Evolutionary conservation across 2,329 filamentous ascomycete species (phyloP), one percentile per base, ranked within the genome.

Genomic region (Arthrobotrys sphaeroides): DNA sequence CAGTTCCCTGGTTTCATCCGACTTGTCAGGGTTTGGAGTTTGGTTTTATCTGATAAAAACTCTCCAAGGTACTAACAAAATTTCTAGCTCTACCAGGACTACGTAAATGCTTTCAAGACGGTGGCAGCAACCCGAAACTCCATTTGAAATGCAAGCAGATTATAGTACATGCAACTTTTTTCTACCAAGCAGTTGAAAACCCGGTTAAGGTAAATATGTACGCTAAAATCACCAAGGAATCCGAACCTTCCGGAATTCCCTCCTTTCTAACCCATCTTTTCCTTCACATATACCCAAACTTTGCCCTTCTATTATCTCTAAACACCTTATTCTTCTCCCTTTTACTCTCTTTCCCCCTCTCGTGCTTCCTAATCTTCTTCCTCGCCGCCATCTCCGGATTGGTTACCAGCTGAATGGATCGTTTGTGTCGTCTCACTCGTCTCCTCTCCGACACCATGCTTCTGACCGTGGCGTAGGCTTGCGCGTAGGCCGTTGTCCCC

Each of bases 351-450:
- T 90, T 93, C 85, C 95, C 95, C 85, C 90, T 89, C 81, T 95
- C 92, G 77, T 91, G 87, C 85, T 90, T 93, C 85, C 90, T 91
- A 81, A 88, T 89, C 88, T 97, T 97, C 79, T 91, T 89, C 80
- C 87, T 85, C 26, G 90, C 92, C 79, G 89, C 89, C 81, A 86
- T 90, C 83, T 95, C 94, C 0, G 95, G 95, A 80, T 91, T 88
- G 57, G 87, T 87, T 22, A 99, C 89, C 9, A 77, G 92, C 81
- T 96, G 94, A 78, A 98, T 92, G 83, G 92, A 92, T 80, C 95
- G 88, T 87, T 99, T 99, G 77, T 87, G 88, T 64, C 90, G 88
- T 78, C 96, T 85, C 80, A 89, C 88, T 81, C 92, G 88, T 78
- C 95, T 86, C 80, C 90, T 88, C 78, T 87, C 86, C 80, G 87